These are phyloP conservation scores for Rutstroemia sp. DNA, from an alignment of 2,329 filamentous ascomycete species.

Conservation along the genomic window DNA sequence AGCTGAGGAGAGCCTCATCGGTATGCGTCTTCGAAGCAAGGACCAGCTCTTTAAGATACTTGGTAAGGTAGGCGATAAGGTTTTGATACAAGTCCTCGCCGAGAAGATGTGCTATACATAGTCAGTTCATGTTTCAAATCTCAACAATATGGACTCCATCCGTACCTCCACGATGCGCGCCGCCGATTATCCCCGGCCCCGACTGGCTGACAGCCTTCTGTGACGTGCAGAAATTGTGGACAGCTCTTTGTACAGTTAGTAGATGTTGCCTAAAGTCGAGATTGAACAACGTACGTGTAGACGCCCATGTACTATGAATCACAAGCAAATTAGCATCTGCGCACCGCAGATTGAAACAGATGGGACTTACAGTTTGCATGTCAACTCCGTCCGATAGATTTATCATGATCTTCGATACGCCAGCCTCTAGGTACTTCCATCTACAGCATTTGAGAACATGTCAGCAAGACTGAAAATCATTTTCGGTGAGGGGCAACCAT, in stretches of 20 bases:
- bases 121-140: constrained; percentile 12
- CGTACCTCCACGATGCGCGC: constrained; percentile 65
- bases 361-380: constrained; percentile 65
- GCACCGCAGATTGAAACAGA: background rate
- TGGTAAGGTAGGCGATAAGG: constrained; percentile 74
- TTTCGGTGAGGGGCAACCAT: background rate
- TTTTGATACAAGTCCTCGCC: constrained; percentile 95
- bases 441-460: constrained; percentile 36
- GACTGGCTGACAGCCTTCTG: constrained; percentile 77
- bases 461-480: background rate
- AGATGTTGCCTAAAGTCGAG: background rate
- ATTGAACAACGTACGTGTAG: constrained; percentile 60
- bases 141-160: constrained; percentile 16
- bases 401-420: constrained; percentile 89
- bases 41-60: constrained; percentile 65
- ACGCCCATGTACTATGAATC: constrained; percentile 76
- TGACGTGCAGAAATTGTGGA: constrained; percentile 98
- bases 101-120: constrained; percentile 70
- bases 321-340: constrained; percentile 1
- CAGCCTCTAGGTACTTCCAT: constrained; percentile 83
- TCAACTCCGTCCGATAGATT: constrained; percentile 89
- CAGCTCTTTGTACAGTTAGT: constrained; percentile 53
- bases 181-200: constrained; percentile 36
- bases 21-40: constrained; percentile 68
- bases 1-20: constrained; percentile 82